Conservation (phyloP, 192 early-diverging fungal species). For the Funneliformis mosseae region DNA sequence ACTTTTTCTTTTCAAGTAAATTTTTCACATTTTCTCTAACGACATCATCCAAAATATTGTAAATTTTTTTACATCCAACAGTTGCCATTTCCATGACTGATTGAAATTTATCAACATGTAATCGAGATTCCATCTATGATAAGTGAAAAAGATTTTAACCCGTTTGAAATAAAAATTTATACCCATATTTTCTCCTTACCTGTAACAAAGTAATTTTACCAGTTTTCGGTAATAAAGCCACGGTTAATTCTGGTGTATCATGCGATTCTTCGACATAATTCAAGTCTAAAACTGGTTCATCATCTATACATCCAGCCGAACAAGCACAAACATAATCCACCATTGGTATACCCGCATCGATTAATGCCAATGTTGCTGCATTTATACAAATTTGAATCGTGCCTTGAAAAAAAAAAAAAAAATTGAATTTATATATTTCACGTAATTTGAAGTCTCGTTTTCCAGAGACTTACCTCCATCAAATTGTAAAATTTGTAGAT, state of each 20-base stretch:
- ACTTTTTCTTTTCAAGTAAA: constrained; percentile 43
- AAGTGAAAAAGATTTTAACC: neutral
- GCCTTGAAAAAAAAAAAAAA: constrained; percentile 31
- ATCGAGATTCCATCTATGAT: constrained; percentile 77
- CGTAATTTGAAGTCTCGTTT: neutral
- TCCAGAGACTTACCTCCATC: constrained; percentile 72
- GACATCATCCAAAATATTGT: constrained; percentile 60
- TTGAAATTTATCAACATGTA: constrained; percentile 82
- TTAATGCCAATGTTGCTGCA: constrained; percentile 79
- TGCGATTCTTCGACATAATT: constrained; percentile 88
- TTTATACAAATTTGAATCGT: constrained; percentile 77
- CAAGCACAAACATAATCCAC: constrained; percentile 85
- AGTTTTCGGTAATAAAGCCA: constrained; percentile 82
- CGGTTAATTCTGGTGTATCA: constrained; percentile 85
- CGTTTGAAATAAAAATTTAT: neutral
- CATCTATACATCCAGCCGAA: constrained; percentile 83
- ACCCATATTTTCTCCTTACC: constrained; percentile 39
- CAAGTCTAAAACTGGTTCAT: constrained; percentile 76
- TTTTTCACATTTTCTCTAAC: constrained; percentile 56
- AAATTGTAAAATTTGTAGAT: constrained; percentile 88
- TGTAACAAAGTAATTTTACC: constrained; percentile 81
- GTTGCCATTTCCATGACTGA: constrained; percentile 63
- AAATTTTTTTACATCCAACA: constrained; percentile 69
- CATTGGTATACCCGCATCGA: constrained; percentile 84
- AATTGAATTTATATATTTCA: neutral